Conservation (phyloP, 257 asterid species). For the Voacanga thouarsii region DNA sequence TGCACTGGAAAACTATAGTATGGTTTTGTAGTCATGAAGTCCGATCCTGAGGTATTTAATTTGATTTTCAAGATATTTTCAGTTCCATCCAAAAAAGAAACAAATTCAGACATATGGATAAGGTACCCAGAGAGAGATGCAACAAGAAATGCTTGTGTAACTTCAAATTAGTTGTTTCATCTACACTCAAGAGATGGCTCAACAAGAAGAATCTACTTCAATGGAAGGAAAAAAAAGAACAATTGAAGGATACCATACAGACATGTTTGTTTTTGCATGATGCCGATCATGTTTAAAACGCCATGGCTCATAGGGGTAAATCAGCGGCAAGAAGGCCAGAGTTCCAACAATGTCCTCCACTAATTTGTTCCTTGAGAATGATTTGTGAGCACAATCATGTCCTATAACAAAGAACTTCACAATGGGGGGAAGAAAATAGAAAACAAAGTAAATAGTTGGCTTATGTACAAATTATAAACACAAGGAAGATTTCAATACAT, state of each 20-base stretch:
- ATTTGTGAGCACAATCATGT: slow-evolving; percentile 98
- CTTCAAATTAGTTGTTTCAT: background rate
- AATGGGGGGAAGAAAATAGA: slow-evolving; percentile 14
- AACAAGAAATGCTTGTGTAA: background rate
- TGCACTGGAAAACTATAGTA: background rate
- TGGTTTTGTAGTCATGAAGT: background rate
- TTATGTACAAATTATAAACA: slow-evolving; percentile 9
- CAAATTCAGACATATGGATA: background rate
- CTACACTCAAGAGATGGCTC: background rate
- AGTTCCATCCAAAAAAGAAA: background rate
- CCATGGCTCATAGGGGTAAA: slow-evolving; percentile 98
- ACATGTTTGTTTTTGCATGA: slow-evolving; percentile 98
- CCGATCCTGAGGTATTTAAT: background rate
- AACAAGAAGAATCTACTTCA: background rate
- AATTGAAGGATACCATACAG: slow-evolving; percentile 33
- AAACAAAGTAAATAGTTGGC: slow-evolving; percentile 18
- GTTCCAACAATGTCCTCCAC: slow-evolving; percentile 96
- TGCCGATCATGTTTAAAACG: slow-evolving; percentile 94
- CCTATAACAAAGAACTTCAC: slow-evolving; percentile 96
- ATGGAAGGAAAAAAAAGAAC: background rate
- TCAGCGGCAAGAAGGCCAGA: slow-evolving; percentile 84
- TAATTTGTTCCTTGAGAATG: slow-evolving; percentile 87
- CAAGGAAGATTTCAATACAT: background rate
- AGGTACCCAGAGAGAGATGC: background rate
- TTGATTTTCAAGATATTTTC: background rate